Evolutionary conservation across 306 rosid species (phyloP).

Genomic region (Dryas octopetala): DNA sequence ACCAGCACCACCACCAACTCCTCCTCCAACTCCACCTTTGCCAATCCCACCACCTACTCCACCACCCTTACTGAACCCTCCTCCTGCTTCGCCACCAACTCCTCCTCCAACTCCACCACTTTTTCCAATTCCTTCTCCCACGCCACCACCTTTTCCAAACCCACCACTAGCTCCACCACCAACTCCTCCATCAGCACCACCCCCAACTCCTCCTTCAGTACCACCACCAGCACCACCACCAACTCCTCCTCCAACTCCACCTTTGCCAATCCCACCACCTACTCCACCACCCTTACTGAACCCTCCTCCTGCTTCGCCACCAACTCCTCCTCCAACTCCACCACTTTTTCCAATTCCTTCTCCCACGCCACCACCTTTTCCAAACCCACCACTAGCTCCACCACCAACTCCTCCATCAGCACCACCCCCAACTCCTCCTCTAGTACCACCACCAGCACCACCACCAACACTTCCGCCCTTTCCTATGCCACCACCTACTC

Average conservation of each 20-base stretch:
- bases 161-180: background rate
- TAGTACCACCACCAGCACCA: no score
- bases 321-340: background rate
- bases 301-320: conserved; percentile 15
- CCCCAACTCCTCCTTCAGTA: conserved; percentile 12
- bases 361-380: conserved; percentile 1
- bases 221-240: conserved; percentile 26
- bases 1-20: no score
- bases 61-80: conserved; percentile 25
- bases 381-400: no score
- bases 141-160: background rate
- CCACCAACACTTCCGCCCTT: no score
- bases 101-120: conserved; percentile 16
- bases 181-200: background rate
- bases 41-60: conserved; percentile 25
- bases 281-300: conserved; percentile 23
- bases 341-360: conserved; percentile 23
- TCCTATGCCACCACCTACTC: background rate
- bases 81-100: background rate
- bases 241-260: conserved; percentile 3
- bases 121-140: conserved; percentile 1
- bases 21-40: no score
- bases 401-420: background rate
- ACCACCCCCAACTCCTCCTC: conserved; percentile 26
- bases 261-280: conserved; percentile 17